Base-by-base conservation (phyloP, 345 rosid genomes). In the Isatis tinctoria region DNA sequence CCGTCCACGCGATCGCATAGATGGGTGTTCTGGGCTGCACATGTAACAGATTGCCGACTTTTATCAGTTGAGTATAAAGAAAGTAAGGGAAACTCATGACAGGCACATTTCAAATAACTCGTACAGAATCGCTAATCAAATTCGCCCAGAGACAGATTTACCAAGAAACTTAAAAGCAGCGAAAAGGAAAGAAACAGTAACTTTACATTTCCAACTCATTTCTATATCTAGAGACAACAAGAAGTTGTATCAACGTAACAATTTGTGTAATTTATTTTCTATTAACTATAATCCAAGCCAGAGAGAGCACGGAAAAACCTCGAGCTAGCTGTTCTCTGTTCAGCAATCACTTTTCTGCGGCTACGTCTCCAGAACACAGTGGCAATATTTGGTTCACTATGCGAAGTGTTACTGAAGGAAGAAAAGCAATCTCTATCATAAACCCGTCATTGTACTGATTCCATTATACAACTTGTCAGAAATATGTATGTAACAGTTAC, bases 261-360 rank as follows among this genome's bases (percentile, higher is more conserved):
- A 53, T 12, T 43, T 22, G 24, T 37, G 24, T 63, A 40, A 6
- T 28, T 49, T 60, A 26, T 2, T 60, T 36, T 6, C 2, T 24
- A 12, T 35, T 17, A 45, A 47, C 47, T 30, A 43, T 8, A 60
- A 74, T 69, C 40, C 71, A 62, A 60, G 36, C 61, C 32, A 71
- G 35, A 75, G 73, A 67, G 72, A 72, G 75, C 67, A 74, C 40
- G 37, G 58, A 56, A 62, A 70, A 82, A 92, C 97, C 99, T 92
- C 70, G 99, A 96, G 85, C 97, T 96, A 69, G 96, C 95, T 71
- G 98, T 96, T 81, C 96, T 84, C 79, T 89, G 98, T 78, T 96
- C 98, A 33, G 90, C 90, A 83, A 92, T 90, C 72, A 86, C 95
- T 87, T 90, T 96, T 83, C 86, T 85, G 84, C 97, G 85, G 82